Conservation (phyloP, 345 rosid species). For the Kernera saxatilis region DNA sequence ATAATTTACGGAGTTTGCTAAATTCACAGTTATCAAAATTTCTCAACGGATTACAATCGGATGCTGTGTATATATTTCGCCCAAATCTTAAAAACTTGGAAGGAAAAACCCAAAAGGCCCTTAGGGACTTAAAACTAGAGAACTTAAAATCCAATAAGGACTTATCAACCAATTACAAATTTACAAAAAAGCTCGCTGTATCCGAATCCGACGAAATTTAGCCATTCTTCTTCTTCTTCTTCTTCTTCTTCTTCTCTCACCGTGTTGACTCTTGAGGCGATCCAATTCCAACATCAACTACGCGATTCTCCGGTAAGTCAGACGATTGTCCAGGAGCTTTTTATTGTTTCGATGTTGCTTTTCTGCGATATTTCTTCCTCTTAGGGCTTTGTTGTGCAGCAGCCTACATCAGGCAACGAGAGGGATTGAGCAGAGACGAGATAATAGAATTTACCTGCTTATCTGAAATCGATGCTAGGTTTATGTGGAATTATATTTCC, state of each 20-base stretch:
- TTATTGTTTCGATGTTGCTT: background rate
- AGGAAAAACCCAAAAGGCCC: background rate
- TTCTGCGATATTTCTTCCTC: background rate
- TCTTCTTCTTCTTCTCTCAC: conserved; percentile 1
- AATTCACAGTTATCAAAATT: too few relatives aligned
- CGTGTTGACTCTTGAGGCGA: conserved; percentile 24
- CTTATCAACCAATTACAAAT: background rate
- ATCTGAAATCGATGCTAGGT: background rate
- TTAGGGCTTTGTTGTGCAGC: background rate
- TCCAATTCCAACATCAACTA: background rate
- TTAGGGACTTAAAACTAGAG: too few relatives aligned
- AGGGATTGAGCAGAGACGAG: background rate
- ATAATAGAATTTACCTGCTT: background rate
- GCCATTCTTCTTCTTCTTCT: too few relatives aligned
- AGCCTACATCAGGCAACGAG: background rate
- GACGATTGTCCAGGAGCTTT: background rate
- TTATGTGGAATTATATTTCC: background rate
- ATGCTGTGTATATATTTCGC: too few relatives aligned
- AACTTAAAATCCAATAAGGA: too few relatives aligned
- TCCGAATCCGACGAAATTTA: background rate
- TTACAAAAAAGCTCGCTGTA: background rate
- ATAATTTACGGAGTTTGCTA: too few relatives aligned
- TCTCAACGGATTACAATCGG: too few relatives aligned
- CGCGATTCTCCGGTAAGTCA: conserved; percentile 23
- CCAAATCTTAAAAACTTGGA: background rate